phyloP scores from a whole-genome alignment of 257 asterid species.

The Agastache rugosa region DNA sequence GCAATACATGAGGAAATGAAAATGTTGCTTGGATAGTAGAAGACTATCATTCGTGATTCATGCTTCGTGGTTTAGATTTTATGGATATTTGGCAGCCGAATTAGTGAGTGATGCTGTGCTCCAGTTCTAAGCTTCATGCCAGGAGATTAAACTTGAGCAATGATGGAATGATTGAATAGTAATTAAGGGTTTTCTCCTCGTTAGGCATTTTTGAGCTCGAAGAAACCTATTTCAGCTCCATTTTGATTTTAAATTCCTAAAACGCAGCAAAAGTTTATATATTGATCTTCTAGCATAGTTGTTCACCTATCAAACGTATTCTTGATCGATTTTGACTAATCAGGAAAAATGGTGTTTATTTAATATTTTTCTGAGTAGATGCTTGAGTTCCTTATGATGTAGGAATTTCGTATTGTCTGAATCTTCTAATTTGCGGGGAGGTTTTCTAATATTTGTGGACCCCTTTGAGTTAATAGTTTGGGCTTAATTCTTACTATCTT shows the following conservation, averaged over 20 bases:
- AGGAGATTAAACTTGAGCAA: background rate
- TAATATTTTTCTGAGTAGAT: background rate
- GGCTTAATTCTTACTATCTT: no score
- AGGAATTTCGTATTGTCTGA: no score
- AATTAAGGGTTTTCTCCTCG: background rate
- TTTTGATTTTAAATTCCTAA: no score
- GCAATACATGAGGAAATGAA: background rate
- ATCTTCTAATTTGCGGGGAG: no score
- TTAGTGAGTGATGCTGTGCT: background rate
- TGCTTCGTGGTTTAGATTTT: background rate
- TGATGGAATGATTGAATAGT: background rate
- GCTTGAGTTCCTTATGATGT: background rate
- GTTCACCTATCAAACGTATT: background rate
- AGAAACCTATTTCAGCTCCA: background rate
- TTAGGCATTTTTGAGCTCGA: background rate
- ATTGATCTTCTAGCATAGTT: background rate
- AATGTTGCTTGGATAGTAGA: background rate
- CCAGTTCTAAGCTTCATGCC: background rate
- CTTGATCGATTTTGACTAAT: background rate
- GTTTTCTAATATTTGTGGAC: no score
- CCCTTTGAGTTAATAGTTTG: no score
- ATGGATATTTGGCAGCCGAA: background rate
- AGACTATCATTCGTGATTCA: no score
- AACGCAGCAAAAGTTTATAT: no score
- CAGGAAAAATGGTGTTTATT: no score